Evolutionary conservation across 2,329 filamentous ascomycete species (phyloP), one percentile per base, ranked within the genome.

Genomic region (Aureobasidium sp.): DNA sequence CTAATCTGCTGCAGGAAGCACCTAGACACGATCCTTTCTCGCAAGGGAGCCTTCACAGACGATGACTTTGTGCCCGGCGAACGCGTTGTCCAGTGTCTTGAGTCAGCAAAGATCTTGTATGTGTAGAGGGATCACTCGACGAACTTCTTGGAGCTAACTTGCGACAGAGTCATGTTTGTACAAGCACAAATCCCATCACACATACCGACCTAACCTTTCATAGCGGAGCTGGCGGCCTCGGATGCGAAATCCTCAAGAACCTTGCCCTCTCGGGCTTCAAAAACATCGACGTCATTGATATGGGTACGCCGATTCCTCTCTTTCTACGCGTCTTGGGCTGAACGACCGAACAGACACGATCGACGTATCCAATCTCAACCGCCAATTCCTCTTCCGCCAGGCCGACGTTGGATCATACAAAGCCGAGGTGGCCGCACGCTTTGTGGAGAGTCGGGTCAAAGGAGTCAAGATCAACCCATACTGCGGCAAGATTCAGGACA

Each of bases 281-380:
- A 75, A 86, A 96, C 70, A 97, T 99, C 68, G 91, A 99, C 78
- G 94, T 99, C 63, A 97, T 99, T 70, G 94, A 99, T 77, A 99
- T 99, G 94, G 90, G 89, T 88, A 76, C 63, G 80, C 55, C 27
- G 34, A 36, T 1, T 8, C 31, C n/a, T 25, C 27, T 47, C 49
- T 64, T 69, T 55, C n/a, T 6, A 34, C 51, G 27, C 17, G 25
- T 15, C 5, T 20, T 6, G 20, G 48, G 11, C 59, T 62, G 49
- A 62, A 42, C 17, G 41, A 31, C 31, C 14, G 15, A 17, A 42
- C 60, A 62, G 91, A 99, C 75, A 99, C 93, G 1, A 99, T 99
- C 74, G 94, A 99, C 72, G 93, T 99, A 64, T 97, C 92, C 56
- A 99, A 99, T 74, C 83, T 99, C 25, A 99, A 99, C 76, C 88